These are phyloP conservation scores for Psilocybe azurescens DNA, from an alignment of 768 basidiomycete genomes.

Conservation along the genomic window DNA sequence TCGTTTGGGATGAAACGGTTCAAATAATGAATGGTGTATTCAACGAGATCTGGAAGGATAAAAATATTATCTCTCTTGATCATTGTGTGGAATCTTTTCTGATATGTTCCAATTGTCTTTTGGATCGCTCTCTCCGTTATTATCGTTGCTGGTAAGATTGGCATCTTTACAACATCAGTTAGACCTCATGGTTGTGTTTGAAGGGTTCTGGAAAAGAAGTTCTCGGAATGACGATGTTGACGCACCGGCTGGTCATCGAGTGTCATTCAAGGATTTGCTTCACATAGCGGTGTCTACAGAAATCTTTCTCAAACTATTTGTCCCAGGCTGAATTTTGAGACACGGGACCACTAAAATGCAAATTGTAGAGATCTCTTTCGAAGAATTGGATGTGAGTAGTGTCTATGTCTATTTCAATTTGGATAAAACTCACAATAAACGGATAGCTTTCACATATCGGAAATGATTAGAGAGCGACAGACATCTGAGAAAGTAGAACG, in stretches of 20 bases:
- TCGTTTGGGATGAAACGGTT: conserved; percentile 52
- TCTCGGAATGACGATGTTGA: conserved; percentile 45
- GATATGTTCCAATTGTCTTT: not conserved
- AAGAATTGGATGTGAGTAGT: conserved; percentile 34
- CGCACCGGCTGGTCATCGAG: conserved; percentile 41
- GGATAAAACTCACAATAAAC: too few relatives aligned
- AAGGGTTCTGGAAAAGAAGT: conserved; percentile 52
- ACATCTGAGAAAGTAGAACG: conserved; percentile 40
- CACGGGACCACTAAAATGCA: conserved; percentile 34
- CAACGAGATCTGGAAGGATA: conserved; percentile 49
- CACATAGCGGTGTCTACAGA: conserved; percentile 41
- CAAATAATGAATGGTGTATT: conserved; percentile 45
- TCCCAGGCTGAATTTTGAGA: conserved; percentile 38
- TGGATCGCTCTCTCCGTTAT: conserved; percentile 13
- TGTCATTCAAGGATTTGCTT: conserved; percentile 50
- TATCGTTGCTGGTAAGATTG: conserved; percentile 5
- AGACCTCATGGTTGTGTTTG: not conserved
- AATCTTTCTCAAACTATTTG: conserved; percentile 34
- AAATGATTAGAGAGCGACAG: conserved; percentile 55
- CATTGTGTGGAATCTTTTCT: conserved; percentile 12
- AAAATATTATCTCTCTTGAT: conserved; percentile 35
- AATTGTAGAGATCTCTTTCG: conserved; percentile 38
- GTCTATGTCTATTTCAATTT: not conserved
- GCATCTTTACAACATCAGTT: not conserved
- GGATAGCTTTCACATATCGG: conserved; percentile 43